These are phyloP conservation scores for Ogataea parapolymorpha DNA, from an alignment of 805 yeast genomes.

Conservation along the genomic window DNA sequence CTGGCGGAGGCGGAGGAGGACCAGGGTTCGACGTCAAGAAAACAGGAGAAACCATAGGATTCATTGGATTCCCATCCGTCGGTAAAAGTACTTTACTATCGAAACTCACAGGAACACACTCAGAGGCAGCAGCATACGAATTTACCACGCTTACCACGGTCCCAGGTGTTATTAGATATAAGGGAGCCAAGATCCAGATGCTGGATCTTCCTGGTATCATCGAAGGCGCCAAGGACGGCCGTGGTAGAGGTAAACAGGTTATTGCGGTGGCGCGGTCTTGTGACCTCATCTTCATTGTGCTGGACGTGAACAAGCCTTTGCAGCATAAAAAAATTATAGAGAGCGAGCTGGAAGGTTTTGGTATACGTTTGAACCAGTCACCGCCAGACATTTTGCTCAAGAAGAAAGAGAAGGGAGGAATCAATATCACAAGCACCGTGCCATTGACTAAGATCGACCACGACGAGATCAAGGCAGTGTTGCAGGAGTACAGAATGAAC, in stretches of 20 bases:
- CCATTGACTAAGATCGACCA: slow-evolving; percentile 87
- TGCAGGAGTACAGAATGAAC: slow-evolving; percentile 91
- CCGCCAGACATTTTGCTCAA: slow-evolving; percentile 92
- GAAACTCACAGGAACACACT: slow-evolving; percentile 90
- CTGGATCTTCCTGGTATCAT: slow-evolving; percentile 86
- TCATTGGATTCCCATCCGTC: slow-evolving; percentile 97
- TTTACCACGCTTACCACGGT: slow-evolving; percentile 97
- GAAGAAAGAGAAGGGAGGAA: slow-evolving; percentile 94
- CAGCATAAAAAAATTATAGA: slow-evolving; percentile 93
- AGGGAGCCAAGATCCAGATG: slow-evolving; percentile 98
- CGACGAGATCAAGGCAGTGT: slow-evolving; percentile 93
- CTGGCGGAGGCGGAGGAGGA: slow-evolving; percentile 89
- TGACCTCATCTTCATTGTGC: slow-evolving; percentile 84
- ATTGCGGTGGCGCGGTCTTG: slow-evolving; percentile 99
- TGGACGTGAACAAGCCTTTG: slow-evolving; percentile 95
- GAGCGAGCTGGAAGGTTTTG: slow-evolving; percentile 94
- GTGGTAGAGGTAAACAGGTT: slow-evolving; percentile 93
- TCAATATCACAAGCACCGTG: slow-evolving; percentile 88
- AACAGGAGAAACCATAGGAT: slow-evolving; percentile 96
- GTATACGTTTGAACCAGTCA: slow-evolving; percentile 85
- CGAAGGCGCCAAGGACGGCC: slow-evolving; percentile 89
- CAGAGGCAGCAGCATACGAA: slow-evolving; percentile 97
- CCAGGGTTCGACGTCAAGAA: slow-evolving; percentile 97
- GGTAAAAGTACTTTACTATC: slow-evolving; percentile 84
- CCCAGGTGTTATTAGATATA: slow-evolving; percentile 92